Base-by-base conservation (phyloP, 805 yeast species). In the Clavispora phyllophila region DNA sequence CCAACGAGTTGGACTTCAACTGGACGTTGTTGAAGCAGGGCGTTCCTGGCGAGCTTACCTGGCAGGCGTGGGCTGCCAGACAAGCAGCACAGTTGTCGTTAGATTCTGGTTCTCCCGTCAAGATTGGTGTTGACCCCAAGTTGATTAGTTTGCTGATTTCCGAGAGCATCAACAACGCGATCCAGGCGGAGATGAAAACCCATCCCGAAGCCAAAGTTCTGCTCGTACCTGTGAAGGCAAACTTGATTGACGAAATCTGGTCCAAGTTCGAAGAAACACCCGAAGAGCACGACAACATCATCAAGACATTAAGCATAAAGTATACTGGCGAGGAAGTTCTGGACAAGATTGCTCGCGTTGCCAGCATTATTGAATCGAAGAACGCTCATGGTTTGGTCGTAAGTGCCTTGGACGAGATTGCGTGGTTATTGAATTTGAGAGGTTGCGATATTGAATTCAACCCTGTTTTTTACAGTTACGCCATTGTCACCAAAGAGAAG, bases 171-270 rank as follows among this genome's bases (percentile, higher is more conserved):
- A 54, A 62, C 40, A 44, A 47, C 6, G 36, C 64, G 8, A 61
- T 76, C 38, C 54, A 57, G 18, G 51, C 58, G 3, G 62, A 62
- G 34, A 36, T 58, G 10, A 34, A 45, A 17, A 51, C 47, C 22
- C 44, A 54, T 20, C 48, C 57, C 7, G 57, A 58, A 28, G 70
- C 66, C 2, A 63, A 65, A 39, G 67, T 75, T 15, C 70, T 65
- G 43, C 51, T 78, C 12, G 65, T 69, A 8, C 65, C 80, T 0
- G 62, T 75, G n/a, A 56, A 59, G 42, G 74, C 68, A 13, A 91
- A 91, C 59, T 70, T 93, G 51, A 68, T 93, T 24, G 96, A 87
- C 53, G 53, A 56, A 20, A 81, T 89, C 15, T 89, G 96, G 96
- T 65, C 67, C 6, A 53, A 68, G 9, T 81, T 80, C 54, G 91